Evolutionary conservation across 1,139 yeast genomes (phyloP), one percentile per base, ranked within the genome.

Genomic region (Kurtzmaniella quercitrusa): DNA sequence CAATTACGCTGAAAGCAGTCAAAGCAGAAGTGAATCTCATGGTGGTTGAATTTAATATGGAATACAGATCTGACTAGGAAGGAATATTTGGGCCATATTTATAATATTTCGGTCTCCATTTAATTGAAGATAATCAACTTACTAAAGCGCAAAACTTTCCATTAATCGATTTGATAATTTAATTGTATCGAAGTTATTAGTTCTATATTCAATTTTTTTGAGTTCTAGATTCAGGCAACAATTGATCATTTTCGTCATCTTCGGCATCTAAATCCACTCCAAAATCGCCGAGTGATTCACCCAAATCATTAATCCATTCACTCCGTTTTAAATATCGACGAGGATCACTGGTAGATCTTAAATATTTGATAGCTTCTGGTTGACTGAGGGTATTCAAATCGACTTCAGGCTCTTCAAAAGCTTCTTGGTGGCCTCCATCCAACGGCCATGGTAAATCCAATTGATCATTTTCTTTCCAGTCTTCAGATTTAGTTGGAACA

Each of bases 191-290:
- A 6, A 5, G 30, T 11, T 5, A 26, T 9, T n/a, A n/a, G n/a
- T 26, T 26, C 30, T 26, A 26, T 5, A 26, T 26, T 26, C 9
- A 26, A 3, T 5, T 26, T 14, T 11, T 26, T 26, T 12, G 30
- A 11, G 30, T 5, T 26, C 30, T 19, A 14, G 37, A 34, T 19
- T 19, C 20, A 19, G 37, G 26, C 14, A 34, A 19, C 14, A 34
- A 19, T 34, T 38, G 40, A 37, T 55, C 60, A 41, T 57, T 45
- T 50, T 60, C 53, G 38, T 48, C 55, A 40, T 61, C 64, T 51
- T 82, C 89, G 1, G 82, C 79, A 2, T 82, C 88, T 3, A 80
- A 49, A 57, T 91, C 97, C 2, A 93, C 98, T 1, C 98, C 98
- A 59, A 80, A 89, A 61, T 88, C 96, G 37, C 75, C 75, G 42